Base-by-base conservation (phyloP, 1,139 yeast genomes). In the Chernovozyma sophiae-reginae region DNA sequence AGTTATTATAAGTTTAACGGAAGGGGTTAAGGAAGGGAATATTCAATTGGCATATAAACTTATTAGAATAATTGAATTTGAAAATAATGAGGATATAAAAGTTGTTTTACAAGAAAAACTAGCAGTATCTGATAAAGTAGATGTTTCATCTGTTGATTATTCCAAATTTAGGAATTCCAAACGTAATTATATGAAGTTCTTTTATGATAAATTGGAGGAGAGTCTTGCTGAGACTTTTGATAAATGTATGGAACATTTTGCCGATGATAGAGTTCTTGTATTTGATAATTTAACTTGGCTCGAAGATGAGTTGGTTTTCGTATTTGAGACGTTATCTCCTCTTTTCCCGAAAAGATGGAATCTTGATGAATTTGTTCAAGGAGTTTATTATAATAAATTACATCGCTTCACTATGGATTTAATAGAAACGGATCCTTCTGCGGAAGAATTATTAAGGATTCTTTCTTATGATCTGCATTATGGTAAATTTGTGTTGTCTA, bases 251-350 rank as follows among this genome's bases (percentile, higher is more conserved):
- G 66, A 77, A 34, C 79, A 82, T 37, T 83, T 73, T 49, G 55
- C 64, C 3, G 65, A 73, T 11, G 78, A 74, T 39, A 68, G 67
- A 31, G 77, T 79, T 56, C 72, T 69, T 16, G 78, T 90, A 2
- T 70, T 84, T 43, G 83, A 82, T 30, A 80, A 84, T 44, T 63
- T 90, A 36, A 82, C 80, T 40, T 90, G 97, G 94, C 74, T 90
- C 15, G 89, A 84, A 55, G 82, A 83, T 44, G 97, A 92, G 51
- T 62, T 92, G 41, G 61, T 72, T 24, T 73, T 81, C 42, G 86
- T 84, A 2, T 73, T 77, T 38, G 74, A 74, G 28, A 78, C 77
- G 17, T 62, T 87, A 33, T 59, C 71, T 2, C 68, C 66, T n/a
- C 69, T 81, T 36, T 89, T 95, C 23, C 82, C 86, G 0, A 44